Evolutionary conservation across 2,329 filamentous ascomycete genomes (phyloP).

Genomic region (Penicillium sp.): DNA sequence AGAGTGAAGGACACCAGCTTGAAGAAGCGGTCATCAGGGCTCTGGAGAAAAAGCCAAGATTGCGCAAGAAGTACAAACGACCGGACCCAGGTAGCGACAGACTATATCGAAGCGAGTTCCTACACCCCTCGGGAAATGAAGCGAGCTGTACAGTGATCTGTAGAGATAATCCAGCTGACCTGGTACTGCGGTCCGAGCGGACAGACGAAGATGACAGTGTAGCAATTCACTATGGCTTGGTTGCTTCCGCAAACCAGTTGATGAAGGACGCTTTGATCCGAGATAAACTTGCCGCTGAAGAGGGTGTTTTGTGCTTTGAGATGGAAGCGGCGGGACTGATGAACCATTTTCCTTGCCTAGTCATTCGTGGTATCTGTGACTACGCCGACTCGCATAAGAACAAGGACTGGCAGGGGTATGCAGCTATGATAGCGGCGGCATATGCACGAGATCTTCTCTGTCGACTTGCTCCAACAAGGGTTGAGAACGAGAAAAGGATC

Average conservation of each 20-base stretch:
- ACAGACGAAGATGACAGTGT: neutral
- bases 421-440: neutral
- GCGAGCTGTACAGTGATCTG: neutral
- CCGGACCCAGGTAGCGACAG: neutral
- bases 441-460: too few species aligned
- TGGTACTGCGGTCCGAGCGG: neutral
- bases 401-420: constrained; percentile 1
- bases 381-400: constrained; percentile 20
- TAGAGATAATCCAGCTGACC: neutral
- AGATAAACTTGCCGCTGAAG: constrained; percentile 8
- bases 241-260: constrained; percentile 21
- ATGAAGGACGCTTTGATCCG: constrained; percentile 19
- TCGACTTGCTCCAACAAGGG: too few species aligned
- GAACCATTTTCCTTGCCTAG: constrained; percentile 22
- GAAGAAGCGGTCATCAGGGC: neutral
- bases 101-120: neutral
- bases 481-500: too few species aligned
- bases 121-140: neutral
- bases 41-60: neutral
- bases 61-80: neutral
- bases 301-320: constrained; percentile 20
- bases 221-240: constrained; percentile 23
- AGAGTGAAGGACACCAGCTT: neutral
- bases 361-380: constrained; percentile 29
- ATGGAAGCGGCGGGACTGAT: constrained; percentile 14